phyloP scores from a whole-genome alignment of 2,329 filamentous ascomycete genomes.

The Zymoseptoria pseudotritici region DNA sequence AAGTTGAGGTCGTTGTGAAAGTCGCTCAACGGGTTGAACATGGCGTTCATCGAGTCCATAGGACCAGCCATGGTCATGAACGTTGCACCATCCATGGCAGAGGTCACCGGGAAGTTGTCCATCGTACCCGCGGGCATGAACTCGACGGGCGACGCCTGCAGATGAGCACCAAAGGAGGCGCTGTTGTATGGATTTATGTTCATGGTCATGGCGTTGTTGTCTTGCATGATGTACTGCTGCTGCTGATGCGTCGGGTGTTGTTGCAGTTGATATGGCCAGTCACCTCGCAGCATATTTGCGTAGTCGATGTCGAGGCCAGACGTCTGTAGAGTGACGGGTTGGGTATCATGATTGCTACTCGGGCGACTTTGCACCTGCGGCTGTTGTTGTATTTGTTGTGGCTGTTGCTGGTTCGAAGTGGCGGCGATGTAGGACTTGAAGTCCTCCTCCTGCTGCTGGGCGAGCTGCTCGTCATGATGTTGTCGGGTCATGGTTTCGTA shows the following conservation, averaged over 20 bases:
- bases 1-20: conserved; percentile 61
- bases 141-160: conserved; percentile 42
- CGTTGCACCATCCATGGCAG: conserved; percentile 34
- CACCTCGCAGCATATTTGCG: conserved; percentile 25
- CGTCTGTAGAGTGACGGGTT: conserved; percentile 26
- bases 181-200: conserved; percentile 29
- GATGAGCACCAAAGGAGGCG: conserved; percentile 32
- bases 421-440: conserved; percentile 11
- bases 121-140: conserved; percentile 36
- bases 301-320: conserved; percentile 28
- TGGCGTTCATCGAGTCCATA: conserved; percentile 39
- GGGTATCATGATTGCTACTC: conserved; percentile 24
- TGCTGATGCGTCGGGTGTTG: conserved; percentile 16
- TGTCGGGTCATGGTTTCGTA: conserved; percentile 15
- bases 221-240: conserved; percentile 22
- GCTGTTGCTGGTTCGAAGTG: conserved; percentile 18
- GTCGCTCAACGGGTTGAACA: conserved; percentile 50
- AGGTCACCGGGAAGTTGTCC: conserved; percentile 33
- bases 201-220: conserved; percentile 29
- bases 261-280: conserved; percentile 40
- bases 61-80: conserved; percentile 37
- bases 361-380: conserved; percentile 20
- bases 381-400: conserved; percentile 15
- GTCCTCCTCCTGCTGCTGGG: conserved; percentile 19
- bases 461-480: conserved; percentile 19